A percentile compares a stretch with the other conserved stretches of the same genome.
Evolutionary conservation across 495 filamentous ascomycete species (phyloP).

Genomic region (Melanomma pulvis-pyrius): DNA sequence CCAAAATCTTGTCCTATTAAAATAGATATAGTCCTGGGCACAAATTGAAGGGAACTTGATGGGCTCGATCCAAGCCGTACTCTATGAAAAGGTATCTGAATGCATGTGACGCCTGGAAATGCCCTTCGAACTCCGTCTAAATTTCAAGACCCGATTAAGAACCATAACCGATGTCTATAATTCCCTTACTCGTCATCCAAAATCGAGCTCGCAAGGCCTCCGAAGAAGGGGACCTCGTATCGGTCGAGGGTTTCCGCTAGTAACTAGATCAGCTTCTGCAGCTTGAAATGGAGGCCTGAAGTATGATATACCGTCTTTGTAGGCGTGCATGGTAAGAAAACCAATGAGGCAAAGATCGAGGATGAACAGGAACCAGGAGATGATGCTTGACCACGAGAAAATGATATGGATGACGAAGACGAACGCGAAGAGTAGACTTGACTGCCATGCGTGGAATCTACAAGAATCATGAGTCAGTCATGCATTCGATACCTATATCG

Average conservation of each 20-base stretch:
- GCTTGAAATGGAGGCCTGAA: not conserved
- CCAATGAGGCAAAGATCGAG: slow-evolving; percentile 75
- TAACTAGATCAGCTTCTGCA: slow-evolving; percentile 5
- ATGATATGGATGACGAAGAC: slow-evolving; percentile 86
- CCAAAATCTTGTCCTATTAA: not conserved
- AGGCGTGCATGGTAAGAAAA: slow-evolving; percentile 77
- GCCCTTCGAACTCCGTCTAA: not conserved
- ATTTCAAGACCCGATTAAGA: not conserved
- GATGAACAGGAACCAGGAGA: slow-evolving; percentile 82
- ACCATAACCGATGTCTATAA: not conserved
- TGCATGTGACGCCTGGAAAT: slow-evolving; percentile 1
- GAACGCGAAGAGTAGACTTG: slow-evolving; percentile 79
- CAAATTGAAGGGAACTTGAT: not conserved
- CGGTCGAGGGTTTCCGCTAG: slow-evolving; percentile 85
- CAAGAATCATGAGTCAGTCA: not conserved
- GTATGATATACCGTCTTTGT: slow-evolving; percentile 67
- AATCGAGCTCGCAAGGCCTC: slow-evolving; percentile 81
- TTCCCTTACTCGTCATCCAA: slow-evolving; percentile 80
- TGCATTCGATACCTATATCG: not conserved
- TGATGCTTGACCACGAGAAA: slow-evolving; percentile 77
- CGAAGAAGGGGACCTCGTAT: slow-evolving; percentile 89
- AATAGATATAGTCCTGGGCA: not conserved
- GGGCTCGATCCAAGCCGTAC: not conserved
- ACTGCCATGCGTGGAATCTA: slow-evolving; percentile 97
- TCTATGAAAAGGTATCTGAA: not conserved